phyloP scores from a whole-genome alignment of 495 filamentous ascomycete genomes.

The Hypomontagnella submonticulosa region DNA sequence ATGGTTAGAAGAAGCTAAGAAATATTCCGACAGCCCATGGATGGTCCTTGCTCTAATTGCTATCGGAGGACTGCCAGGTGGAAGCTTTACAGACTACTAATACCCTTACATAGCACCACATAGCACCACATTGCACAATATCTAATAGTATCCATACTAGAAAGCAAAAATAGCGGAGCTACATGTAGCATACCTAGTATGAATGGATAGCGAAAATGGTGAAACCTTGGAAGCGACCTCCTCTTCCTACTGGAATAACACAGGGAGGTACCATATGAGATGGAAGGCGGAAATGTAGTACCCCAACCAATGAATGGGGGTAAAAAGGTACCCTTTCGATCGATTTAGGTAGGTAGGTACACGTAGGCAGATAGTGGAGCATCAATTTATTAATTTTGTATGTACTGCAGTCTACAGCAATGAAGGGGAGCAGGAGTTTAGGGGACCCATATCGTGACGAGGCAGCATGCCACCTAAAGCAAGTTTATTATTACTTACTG shows the following conservation, averaged over 20 bases:
- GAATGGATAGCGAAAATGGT: constrained; percentile 23
- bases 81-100: no score
- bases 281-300: constrained; percentile 23
- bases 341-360: constrained; percentile 40
- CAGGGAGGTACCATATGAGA: constrained; percentile 14
- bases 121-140: no score
- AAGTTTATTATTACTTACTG: constrained; percentile 19
- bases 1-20: constrained; percentile 32
- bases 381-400: constrained; percentile 22
- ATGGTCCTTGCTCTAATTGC: constrained; percentile 2
- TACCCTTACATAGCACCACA: no score
- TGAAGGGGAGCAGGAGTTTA: constrained; percentile 5
- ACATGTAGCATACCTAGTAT: no score
- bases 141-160: no score
- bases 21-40: constrained; percentile 12
- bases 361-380: constrained; percentile 39
- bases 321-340: constrained; percentile 29
- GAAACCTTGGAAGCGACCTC: constrained; percentile 23
- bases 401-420: constrained; percentile 13
- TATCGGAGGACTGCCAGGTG: no score
- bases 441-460: constrained; percentile 1
- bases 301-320: constrained; percentile 21
- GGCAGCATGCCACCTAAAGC: constrained; percentile 11
- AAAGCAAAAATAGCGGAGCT: no score
- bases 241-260: constrained; percentile 14